Conservation (phyloP, 2,329 filamentous ascomycete genomes). For the Colletotrichum sp. region DNA sequence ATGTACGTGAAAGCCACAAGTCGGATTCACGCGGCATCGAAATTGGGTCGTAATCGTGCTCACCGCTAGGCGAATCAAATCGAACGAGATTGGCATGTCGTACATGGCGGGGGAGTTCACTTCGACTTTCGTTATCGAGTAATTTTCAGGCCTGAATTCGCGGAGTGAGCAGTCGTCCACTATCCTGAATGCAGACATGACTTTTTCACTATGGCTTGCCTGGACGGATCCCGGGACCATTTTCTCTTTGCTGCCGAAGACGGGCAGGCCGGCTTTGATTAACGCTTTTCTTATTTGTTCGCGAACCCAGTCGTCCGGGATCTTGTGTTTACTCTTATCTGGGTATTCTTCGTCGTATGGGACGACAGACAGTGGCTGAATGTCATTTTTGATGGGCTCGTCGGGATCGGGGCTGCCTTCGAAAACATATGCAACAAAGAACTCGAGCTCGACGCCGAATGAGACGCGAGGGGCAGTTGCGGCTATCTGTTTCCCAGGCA, state of each 20-base stretch:
- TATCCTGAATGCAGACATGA: background rate
- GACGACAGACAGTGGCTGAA: slow-evolving; percentile 30
- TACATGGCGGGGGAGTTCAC: slow-evolving; percentile 38
- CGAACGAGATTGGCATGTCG: slow-evolving; percentile 29
- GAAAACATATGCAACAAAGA: slow-evolving; percentile 23
- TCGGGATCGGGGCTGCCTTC: slow-evolving; percentile 26
- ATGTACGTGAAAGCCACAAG: slow-evolving; percentile 41
- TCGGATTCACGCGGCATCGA: slow-evolving; percentile 35
- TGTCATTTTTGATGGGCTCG: slow-evolving; percentile 9
- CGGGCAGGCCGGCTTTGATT: slow-evolving; percentile 9
- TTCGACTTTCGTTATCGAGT: slow-evolving; percentile 31
- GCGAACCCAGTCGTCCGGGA: background rate
- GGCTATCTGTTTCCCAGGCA: background rate
- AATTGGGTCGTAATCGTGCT: slow-evolving; percentile 34
- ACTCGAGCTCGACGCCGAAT: slow-evolving; percentile 32
- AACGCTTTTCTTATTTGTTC: background rate
- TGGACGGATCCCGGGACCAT: slow-evolving; percentile 3
- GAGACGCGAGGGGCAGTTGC: slow-evolving; percentile 25
- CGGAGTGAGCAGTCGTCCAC: background rate
- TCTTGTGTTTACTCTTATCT: background rate
- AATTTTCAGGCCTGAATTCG: slow-evolving; percentile 7
- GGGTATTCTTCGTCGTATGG: background rate
- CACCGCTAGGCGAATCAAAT: slow-evolving; percentile 34
- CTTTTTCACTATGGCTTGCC: background rate
- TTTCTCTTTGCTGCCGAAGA: background rate